Evolutionary conservation across 2,329 filamentous ascomycete genomes (phyloP).

Genomic region (Mollisiaceae sp.): DNA sequence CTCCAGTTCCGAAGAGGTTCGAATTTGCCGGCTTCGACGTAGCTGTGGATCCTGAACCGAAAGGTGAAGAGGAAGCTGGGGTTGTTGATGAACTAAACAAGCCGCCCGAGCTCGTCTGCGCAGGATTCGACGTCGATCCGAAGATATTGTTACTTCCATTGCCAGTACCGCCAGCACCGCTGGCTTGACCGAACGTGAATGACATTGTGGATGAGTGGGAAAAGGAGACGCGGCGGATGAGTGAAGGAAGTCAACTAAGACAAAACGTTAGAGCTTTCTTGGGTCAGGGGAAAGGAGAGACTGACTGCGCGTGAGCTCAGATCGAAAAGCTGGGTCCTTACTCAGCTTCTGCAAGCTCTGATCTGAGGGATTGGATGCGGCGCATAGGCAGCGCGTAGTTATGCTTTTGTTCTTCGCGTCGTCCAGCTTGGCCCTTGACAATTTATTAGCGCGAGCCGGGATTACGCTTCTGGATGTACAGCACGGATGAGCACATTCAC

Average conservation of each 20-base stretch:
- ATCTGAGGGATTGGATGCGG: constrained; percentile 19
- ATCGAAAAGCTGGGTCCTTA: constrained; percentile 8
- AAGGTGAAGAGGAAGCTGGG: constrained; percentile 25
- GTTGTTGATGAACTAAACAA: constrained; percentile 42
- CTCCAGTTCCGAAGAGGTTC: constrained; percentile 25
- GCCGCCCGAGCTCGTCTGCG: constrained; percentile 23
- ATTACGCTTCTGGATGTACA: constrained; percentile 7
- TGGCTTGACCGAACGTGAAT: constrained; percentile 42
- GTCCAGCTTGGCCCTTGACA: constrained; percentile 16
- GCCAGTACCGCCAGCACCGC: constrained; percentile 28
- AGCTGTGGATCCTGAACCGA: constrained; percentile 26
- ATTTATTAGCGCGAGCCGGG: constrained; percentile 23
- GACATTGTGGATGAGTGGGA: constrained; percentile 34
- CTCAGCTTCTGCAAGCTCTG: constrained; percentile 26
- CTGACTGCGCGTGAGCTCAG: constrained; percentile 5
- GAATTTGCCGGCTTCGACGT: constrained; percentile 30
- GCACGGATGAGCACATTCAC: not conserved
- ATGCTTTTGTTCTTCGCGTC: constrained; percentile 22
- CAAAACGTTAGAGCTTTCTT: constrained; percentile 11
- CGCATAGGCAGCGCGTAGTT: constrained; percentile 31
- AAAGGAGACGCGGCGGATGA: not conserved
- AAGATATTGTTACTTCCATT: constrained; percentile 20
- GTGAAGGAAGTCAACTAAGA: not conserved
- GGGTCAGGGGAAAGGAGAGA: not conserved
- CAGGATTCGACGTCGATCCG: constrained; percentile 21